Percentiles rank a stretch among this genome's conserved stretches.
Evolutionary conservation across 106 monocot genomes (phyloP).

Genomic region (Dendrobium nobile): DNA sequence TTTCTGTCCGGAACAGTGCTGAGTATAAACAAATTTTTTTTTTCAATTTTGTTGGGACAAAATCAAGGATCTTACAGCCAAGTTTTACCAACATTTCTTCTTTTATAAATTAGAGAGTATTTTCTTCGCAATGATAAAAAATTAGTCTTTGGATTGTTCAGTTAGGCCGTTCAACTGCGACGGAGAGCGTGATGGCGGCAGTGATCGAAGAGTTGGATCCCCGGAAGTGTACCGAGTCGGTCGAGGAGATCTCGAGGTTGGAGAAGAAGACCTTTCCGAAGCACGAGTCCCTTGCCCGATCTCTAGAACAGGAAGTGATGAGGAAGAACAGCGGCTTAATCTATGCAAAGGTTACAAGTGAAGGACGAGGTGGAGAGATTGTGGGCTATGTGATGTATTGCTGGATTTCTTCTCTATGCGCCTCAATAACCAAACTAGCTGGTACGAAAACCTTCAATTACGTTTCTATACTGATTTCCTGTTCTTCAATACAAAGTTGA

Average conservation of each 20-base stretch:
- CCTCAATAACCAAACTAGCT: conserved; percentile 96
- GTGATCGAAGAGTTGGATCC: conserved; percentile 38
- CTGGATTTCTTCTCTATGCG: conserved; percentile 61
- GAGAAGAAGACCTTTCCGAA: conserved; percentile 84
- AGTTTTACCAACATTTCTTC: no score
- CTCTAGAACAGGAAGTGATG: conserved; percentile 51
- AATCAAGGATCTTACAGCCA: no score
- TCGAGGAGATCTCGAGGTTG: conserved; percentile 68
- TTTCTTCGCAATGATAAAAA: no score
- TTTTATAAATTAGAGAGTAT: no score
- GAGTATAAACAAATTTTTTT: no score
- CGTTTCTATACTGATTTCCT: not conserved
- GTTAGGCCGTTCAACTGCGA: not conserved
- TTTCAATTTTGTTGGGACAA: no score
- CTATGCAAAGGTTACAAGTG: conserved; percentile 22
- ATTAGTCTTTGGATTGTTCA: no score
- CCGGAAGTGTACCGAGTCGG: conserved; percentile 13
- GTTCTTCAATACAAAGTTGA: not conserved
- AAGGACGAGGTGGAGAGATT: conserved; percentile 30
- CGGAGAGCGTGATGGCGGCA: conserved; percentile 7
- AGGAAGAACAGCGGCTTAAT: conserved; percentile 67
- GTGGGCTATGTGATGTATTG: conserved; percentile 88
- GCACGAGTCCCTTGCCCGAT: conserved; percentile 72
- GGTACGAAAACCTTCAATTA: conserved; percentile 29
- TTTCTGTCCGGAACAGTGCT: no score